Percentiles rank a stretch among this genome's conserved stretches.
These are phyloP conservation scores for Aspergillus coremiiformis DNA, from an alignment of 495 filamentous ascomycete genomes.

Conservation along the genomic window DNA sequence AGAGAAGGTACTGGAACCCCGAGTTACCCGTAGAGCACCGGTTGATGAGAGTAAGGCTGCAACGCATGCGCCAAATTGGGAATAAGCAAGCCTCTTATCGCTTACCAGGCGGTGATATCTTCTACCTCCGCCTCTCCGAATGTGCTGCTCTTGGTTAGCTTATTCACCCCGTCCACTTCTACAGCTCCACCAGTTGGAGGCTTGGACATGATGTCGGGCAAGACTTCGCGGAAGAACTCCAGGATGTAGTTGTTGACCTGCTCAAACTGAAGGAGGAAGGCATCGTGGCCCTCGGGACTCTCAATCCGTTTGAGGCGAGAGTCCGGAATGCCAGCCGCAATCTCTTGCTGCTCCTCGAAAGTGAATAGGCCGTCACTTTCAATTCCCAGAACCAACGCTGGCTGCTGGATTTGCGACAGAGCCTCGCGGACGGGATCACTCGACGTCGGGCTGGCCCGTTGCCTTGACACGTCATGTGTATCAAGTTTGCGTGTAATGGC, in stretches of 20 bases:
- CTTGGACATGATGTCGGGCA: slow-evolving; percentile 79
- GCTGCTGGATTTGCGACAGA: slow-evolving; percentile 76
- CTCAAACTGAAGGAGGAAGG: slow-evolving; percentile 92
- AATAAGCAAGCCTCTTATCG: neutral
- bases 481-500: slow-evolving; percentile 98
- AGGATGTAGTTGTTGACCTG: slow-evolving; percentile 88
- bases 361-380: slow-evolving; percentile 94
- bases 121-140: slow-evolving; percentile 95
- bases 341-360: slow-evolving; percentile 88
- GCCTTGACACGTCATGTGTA: slow-evolving; percentile 85
- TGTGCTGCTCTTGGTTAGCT: slow-evolving; percentile 69
- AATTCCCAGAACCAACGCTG: slow-evolving; percentile 83
- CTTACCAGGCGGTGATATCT: slow-evolving; percentile 93
- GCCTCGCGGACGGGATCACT: slow-evolving; percentile 58
- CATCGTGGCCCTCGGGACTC: slow-evolving; percentile 90
- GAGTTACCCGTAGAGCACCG: slow-evolving; percentile 5
- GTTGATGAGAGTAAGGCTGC: slow-evolving; percentile 22
- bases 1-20: slow-evolving; percentile 5
- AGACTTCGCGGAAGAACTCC: slow-evolving; percentile 70
- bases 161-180: slow-evolving; percentile 30
- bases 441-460: slow-evolving; percentile 42
- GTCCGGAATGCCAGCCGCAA: slow-evolving; percentile 75
- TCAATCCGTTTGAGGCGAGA: slow-evolving; percentile 77
- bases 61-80: slow-evolving; percentile 19
- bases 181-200: slow-evolving; percentile 38